Percentiles rank a stretch among this genome's conserved stretches.
Conservation (phyloP, 163 green algal genomes). For the Scenedesmus sp. region DNA sequence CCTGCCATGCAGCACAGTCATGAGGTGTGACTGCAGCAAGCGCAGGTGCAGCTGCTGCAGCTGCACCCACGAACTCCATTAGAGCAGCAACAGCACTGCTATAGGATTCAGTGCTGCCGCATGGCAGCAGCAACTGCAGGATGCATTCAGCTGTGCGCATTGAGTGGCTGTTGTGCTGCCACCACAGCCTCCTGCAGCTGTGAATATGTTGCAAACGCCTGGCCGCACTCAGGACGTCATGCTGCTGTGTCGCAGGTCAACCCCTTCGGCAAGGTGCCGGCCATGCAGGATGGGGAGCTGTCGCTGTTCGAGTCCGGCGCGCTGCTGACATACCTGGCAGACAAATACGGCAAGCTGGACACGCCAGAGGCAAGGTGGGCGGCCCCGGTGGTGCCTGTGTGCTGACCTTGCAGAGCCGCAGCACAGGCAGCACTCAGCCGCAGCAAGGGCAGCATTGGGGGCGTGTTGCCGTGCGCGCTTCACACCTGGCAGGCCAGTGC, state of each 20-base stretch:
- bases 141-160: no score
- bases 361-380: constrained; percentile 43
- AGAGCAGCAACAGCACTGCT: neutral
- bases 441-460: no score
- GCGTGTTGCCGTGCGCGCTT: no score
- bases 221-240: no score
- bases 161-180: no score
- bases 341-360: constrained; percentile 54
- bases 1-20: no score
- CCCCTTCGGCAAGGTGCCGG: constrained; percentile 63
- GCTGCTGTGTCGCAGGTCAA: constrained; percentile 53
- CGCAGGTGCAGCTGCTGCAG: neutral
- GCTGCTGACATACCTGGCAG: constrained; percentile 62
- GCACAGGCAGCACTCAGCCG: no score
- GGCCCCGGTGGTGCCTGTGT: neutral
- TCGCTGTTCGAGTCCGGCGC: constrained; percentile 62
- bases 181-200: no score
- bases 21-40: neutral
- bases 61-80: neutral
- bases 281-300: constrained; percentile 55
- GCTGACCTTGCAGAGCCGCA: no score
- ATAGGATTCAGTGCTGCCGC: neutral
- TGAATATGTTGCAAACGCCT: no score
- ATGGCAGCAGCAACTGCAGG: no score
- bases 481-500: no score